Conservation (phyloP, 164 flowering plant species). For the Kingdonia uniflora region DNA sequence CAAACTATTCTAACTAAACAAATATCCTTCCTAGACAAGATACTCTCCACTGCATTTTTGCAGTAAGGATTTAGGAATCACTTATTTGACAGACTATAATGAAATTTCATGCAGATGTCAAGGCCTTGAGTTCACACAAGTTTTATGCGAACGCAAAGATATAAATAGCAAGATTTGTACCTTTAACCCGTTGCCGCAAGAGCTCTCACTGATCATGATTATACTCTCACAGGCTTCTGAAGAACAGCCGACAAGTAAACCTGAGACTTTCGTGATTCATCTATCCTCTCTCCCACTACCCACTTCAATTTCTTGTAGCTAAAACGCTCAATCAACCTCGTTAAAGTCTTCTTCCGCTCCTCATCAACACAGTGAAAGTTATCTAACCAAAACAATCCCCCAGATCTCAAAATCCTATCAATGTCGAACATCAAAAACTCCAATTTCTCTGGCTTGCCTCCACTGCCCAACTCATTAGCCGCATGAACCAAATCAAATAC, state of each 20-base stretch:
- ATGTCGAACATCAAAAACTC: constrained; percentile 95
- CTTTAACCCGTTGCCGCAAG: constrained; percentile 1
- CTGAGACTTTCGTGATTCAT: constrained; percentile 53
- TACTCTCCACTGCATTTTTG: constrained; percentile 13
- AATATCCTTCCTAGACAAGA: constrained; percentile 1
- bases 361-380: constrained; percentile 65
- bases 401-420: constrained; percentile 72
- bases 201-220: constrained; percentile 8
- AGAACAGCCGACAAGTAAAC: constrained; percentile 84
- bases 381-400: constrained; percentile 92
- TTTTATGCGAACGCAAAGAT: constrained; percentile 11
- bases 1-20: background rate
- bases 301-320: constrained; percentile 94
- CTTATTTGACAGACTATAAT: constrained; percentile 23
- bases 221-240: constrained; percentile 81
- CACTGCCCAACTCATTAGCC: constrained; percentile 49
- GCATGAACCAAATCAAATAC: constrained; percentile 78
- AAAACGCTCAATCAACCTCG: constrained; percentile 71
- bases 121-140: constrained; percentile 16
- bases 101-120: constrained; percentile 16
- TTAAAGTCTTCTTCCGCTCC: constrained; percentile 57
- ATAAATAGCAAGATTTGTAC: constrained; percentile 13
- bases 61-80: constrained; percentile 13
- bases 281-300: constrained; percentile 80
- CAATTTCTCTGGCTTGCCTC: constrained; percentile 58